phyloP scores from a whole-genome alignment of 2,329 filamentous ascomycete species.

The Colletotrichum euphorbiae region DNA sequence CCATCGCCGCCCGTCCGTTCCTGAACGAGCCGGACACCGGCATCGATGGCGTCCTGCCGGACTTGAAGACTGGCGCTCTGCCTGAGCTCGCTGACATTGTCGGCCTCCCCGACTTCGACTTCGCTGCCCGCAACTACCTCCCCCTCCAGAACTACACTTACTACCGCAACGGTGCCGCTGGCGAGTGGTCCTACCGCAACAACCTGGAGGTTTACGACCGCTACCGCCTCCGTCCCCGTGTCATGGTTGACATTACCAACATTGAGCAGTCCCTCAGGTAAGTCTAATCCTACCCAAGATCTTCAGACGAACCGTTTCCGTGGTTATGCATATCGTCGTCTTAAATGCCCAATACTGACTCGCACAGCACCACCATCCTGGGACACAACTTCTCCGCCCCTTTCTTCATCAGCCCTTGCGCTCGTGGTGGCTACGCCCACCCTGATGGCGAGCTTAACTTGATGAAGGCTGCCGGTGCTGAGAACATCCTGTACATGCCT shows the following conservation, averaged over 20 bases:
- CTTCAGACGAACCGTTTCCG: background rate
- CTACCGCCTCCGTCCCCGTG: conserved; percentile 60
- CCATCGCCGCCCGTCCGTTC: conserved; percentile 56
- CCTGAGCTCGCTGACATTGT: conserved; percentile 58
- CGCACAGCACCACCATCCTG: conserved; percentile 58
- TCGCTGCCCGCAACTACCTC: conserved; percentile 61
- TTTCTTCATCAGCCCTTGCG: conserved; percentile 66
- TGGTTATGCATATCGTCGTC: background rate
- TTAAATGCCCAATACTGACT: conserved; percentile 11
- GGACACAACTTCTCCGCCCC: conserved; percentile 65
- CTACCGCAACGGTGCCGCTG: conserved; percentile 66
- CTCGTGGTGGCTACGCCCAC: conserved; percentile 58
- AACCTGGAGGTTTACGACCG: conserved; percentile 66
- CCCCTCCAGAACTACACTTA: conserved; percentile 63
- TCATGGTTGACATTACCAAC: conserved; percentile 62
- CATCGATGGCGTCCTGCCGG: conserved; percentile 52
- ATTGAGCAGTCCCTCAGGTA: conserved; percentile 53
- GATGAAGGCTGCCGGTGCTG: conserved; percentile 60
- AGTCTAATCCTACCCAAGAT: conserved; percentile 32
- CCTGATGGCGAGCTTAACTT: conserved; percentile 61
- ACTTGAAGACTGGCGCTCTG: conserved; percentile 51
- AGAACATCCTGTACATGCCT: conserved; percentile 63
- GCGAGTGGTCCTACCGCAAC: conserved; percentile 67
- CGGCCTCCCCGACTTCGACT: conserved; percentile 66
- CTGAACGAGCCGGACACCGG: conserved; percentile 60